phyloP scores from a whole-genome alignment of 2,329 filamentous ascomycete species.

The Chalaropsis thielavioides region DNA sequence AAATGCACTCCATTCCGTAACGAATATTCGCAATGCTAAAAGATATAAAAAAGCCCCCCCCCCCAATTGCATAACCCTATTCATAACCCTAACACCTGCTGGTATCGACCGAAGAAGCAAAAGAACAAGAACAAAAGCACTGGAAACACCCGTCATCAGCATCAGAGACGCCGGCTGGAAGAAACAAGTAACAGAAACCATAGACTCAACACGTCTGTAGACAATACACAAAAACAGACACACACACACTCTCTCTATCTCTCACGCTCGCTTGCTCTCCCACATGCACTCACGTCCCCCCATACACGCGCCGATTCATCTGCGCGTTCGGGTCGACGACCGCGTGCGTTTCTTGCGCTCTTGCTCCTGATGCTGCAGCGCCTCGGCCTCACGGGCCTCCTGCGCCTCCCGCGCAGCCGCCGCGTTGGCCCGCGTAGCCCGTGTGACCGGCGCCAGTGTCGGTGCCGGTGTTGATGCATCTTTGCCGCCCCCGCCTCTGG shows the following conservation, averaged over 20 bases:
- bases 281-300: neutral
- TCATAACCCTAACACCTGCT: neutral
- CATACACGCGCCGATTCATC: neutral
- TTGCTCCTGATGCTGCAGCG: neutral
- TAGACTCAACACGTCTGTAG: neutral
- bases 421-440: slow-evolving; percentile 15
- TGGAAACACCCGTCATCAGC: neutral
- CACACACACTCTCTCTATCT: neutral
- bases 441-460: neutral
- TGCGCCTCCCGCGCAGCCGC: slow-evolving; percentile 8
- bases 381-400: slow-evolving; percentile 1
- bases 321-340: slow-evolving; percentile 19
- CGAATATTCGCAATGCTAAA: neutral
- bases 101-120: neutral
- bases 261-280: neutral
- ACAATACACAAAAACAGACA: neutral
- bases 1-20: too few species aligned
- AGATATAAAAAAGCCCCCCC: neutral
- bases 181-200: neutral
- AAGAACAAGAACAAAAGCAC: neutral
- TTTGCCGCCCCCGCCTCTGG: neutral
- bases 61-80: neutral
- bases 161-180: too few species aligned
- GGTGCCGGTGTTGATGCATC: neutral
- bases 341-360: slow-evolving; percentile 20